Evolutionary conservation across 192 early-diverging fungal genomes (phyloP), one percentile per base, ranked within the genome.

Genomic region (Tieghemiomyces parasiticus): DNA sequence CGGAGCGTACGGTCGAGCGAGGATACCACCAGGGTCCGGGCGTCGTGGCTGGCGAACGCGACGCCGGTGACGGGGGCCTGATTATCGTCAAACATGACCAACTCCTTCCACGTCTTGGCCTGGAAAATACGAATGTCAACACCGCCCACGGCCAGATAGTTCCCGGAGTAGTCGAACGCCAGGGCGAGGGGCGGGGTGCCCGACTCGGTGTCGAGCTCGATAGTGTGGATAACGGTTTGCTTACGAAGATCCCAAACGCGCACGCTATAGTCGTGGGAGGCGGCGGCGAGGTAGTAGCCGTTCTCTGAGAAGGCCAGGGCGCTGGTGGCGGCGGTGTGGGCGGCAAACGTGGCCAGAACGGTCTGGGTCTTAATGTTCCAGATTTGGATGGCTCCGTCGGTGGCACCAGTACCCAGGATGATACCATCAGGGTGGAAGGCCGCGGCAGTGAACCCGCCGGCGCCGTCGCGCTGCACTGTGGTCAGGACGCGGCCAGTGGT

Each of bases 191-290:
- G 82, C 48, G 50, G 22, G 30, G 50, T 52, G 24, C 50, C 50
- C 24, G 26, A 29, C 14, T 52, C 50, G 50, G 19, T 24, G 50
- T 52, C 50, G 26, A 52, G 50, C 14, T 20, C 14, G 22, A 52
- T 20, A 16, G 26, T 28, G 30, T 89, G 76, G 53, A 82, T 71
- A 58, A 79, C 74, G 47, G 74, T 75, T 38, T 92, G 75, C 46
- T 93, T 98, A 62, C 95, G 80, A 56, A 98, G 76, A 76, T 98
- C 93, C 95, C 95, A 98, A 51, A 95, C 65, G 54, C 82, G 83
- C 4, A 93, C 89, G 24, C 82, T 60, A n/a, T 78, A 71, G 38
- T 80, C 80, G 56, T 81, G 78, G 0, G 81, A 76, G 28, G 76
- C 75, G 22, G 92, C 85, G 14, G 87, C 92, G 63, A 98, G 78